Percentiles rank a stretch among this genome's conserved stretches.
These are phyloP conservation scores for Ceriops tagal DNA, from an alignment of 345 rosid genomes.

Conservation along the genomic window DNA sequence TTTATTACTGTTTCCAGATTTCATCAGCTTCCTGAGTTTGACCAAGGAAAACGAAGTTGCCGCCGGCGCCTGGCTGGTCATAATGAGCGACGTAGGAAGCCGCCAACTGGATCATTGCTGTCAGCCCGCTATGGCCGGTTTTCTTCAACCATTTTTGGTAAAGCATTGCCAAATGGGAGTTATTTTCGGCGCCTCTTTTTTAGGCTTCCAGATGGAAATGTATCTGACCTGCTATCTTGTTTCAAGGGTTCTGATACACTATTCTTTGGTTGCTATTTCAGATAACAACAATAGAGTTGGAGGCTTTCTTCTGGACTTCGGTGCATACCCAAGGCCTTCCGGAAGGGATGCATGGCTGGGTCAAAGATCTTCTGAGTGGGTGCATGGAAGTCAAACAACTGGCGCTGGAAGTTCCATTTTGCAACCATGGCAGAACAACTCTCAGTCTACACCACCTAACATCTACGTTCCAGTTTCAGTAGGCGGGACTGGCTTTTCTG, in stretches of 20 bases:
- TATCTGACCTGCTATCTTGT: not conserved
- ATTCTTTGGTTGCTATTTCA: constrained; percentile 23
- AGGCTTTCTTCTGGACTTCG: constrained; percentile 55
- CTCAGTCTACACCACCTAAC: constrained; percentile 46
- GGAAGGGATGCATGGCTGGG: constrained; percentile 41
- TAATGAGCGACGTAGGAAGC: constrained; percentile 94
- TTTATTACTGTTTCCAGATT: constrained; percentile 41
- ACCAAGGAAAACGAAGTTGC: constrained; percentile 92
- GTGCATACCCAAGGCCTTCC: constrained; percentile 39
- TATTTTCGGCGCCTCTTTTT: not conserved
- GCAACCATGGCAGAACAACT: constrained; percentile 42
- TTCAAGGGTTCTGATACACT: not conserved
- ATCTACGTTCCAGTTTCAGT: constrained; percentile 49
- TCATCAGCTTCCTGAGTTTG: constrained; percentile 91
- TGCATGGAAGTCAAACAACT: constrained; percentile 24
- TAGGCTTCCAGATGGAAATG: not conserved
- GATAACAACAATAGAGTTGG: constrained; percentile 46
- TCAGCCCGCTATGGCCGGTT: constrained; percentile 53
- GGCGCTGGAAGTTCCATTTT: constrained; percentile 32
- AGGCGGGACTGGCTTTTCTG: constrained; percentile 45
- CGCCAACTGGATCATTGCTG: constrained; percentile 59
- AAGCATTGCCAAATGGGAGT: constrained; percentile 13
- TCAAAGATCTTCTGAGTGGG: constrained; percentile 30
- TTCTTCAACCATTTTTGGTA: constrained; percentile 57
- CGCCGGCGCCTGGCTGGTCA: constrained; percentile 95